Evolutionary conservation across 2,329 filamentous ascomycete genomes (phyloP).

Genomic region (Xylariaceae sp.): DNA sequence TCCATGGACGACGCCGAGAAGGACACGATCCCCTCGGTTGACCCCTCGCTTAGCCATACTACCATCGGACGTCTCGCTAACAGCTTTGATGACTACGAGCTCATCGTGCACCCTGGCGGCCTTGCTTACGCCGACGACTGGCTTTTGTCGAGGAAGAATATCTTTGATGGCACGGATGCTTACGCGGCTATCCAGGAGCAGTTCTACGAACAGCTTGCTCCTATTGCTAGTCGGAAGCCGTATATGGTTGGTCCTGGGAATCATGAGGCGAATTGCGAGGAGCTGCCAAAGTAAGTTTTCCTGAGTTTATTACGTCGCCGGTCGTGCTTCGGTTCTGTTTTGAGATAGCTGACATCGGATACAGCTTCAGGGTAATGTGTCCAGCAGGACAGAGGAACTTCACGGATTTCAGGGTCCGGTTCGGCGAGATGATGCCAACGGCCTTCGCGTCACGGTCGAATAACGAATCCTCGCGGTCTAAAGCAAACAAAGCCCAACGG

Average conservation of each 20-base stretch:
- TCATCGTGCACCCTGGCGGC: slow-evolving; percentile 52
- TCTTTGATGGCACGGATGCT: slow-evolving; percentile 46
- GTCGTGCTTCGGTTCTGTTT: no score
- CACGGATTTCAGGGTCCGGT: slow-evolving; percentile 55
- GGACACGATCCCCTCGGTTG: slow-evolving; percentile 45
- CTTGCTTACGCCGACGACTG: slow-evolving; percentile 58
- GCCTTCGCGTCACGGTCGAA: slow-evolving; percentile 47
- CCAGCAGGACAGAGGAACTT: slow-evolving; percentile 56
- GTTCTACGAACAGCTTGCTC: slow-evolving; percentile 53
- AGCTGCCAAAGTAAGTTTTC: slow-evolving; percentile 34
- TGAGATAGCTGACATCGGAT: not conserved
- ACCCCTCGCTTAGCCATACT: slow-evolving; percentile 53
- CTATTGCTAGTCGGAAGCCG: slow-evolving; percentile 49
- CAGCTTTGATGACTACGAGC: slow-evolving; percentile 52
- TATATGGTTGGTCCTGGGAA: slow-evolving; percentile 58
- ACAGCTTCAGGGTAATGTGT: slow-evolving; percentile 36
- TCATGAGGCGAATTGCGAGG: slow-evolving; percentile 53
- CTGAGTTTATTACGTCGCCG: no score
- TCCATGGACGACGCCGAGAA: slow-evolving; percentile 42
- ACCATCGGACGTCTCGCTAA: slow-evolving; percentile 52
- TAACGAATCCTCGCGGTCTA: slow-evolving; percentile 38
- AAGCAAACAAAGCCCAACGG: slow-evolving; percentile 42
- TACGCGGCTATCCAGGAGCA: slow-evolving; percentile 54
- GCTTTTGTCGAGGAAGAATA: slow-evolving; percentile 44
- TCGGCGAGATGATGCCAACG: slow-evolving; percentile 48